phyloP scores from a whole-genome alignment of 2,329 filamentous ascomycete genomes.

The Boeremia lycopersici region DNA sequence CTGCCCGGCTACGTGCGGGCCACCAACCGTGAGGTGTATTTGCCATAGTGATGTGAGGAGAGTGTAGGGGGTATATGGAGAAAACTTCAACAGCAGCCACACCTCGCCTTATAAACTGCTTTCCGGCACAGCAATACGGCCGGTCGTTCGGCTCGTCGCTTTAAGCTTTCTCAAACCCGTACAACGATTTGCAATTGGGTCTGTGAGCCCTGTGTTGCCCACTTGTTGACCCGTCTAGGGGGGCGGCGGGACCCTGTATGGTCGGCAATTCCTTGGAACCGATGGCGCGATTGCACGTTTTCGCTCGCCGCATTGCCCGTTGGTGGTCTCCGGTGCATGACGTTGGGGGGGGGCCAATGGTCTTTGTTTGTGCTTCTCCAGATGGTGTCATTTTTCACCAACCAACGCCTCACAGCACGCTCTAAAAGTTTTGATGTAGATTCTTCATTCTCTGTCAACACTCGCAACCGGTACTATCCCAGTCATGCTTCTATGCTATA shows the following conservation, averaged over 20 bases:
- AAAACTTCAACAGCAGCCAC: slow-evolving; percentile 10
- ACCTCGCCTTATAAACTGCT: slow-evolving; percentile 9
- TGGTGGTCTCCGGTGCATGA: slow-evolving; percentile 4
- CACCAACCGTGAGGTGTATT: slow-evolving; percentile 55
- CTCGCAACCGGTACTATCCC: slow-evolving; percentile 26
- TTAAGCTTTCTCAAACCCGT: slow-evolving; percentile 1
- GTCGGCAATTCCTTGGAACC: slow-evolving; percentile 42
- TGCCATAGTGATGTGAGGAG: slow-evolving; percentile 50
- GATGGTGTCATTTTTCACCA: slow-evolving; percentile 9
- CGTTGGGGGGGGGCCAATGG: slow-evolving; percentile 2
- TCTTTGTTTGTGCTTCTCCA: slow-evolving; percentile 10
- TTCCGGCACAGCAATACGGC: slow-evolving; percentile 7
- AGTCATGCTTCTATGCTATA: slow-evolving; percentile 9
- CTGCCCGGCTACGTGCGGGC: neutral
- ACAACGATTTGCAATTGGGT: slow-evolving; percentile 11
- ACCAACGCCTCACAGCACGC: neutral
- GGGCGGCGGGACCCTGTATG: slow-evolving; percentile 30
- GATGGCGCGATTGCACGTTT: slow-evolving; percentile 49
- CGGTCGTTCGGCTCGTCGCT: slow-evolving; percentile 19
- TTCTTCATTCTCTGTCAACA: slow-evolving; percentile 1
- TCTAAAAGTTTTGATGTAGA: slow-evolving; percentile 1
- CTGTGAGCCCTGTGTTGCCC: slow-evolving; percentile 9
- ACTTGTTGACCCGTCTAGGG: slow-evolving; percentile 27
- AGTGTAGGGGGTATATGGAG: slow-evolving; percentile 10
- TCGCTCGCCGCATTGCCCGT: slow-evolving; percentile 12